These are phyloP conservation scores for Phytophthora nicotianae DNA, from an alignment of 352 stramenopile species.

Conservation along the genomic window DNA sequence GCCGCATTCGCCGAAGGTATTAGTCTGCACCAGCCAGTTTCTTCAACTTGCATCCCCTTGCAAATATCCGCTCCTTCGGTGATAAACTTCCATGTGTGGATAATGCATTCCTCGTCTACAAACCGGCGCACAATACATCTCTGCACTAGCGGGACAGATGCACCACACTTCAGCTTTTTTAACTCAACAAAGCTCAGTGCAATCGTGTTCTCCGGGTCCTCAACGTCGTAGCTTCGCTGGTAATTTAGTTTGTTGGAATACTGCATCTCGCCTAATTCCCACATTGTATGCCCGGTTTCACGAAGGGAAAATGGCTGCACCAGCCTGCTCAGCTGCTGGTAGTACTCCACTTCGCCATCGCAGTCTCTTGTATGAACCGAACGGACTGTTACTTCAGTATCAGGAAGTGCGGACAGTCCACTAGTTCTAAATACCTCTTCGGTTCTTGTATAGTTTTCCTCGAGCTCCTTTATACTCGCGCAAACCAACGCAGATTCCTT, in stretches of 20 bases:
- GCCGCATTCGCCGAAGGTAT: not conserved
- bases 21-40: constrained; percentile 37
- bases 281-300: not conserved
- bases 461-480: constrained; percentile 7
- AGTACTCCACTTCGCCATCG: constrained; percentile 8
- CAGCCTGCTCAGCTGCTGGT: not conserved
- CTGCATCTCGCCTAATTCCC: not conserved
- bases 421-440: constrained; percentile 9
- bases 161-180: not conserved
- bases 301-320: not conserved
- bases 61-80: not conserved
- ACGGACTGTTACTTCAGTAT: not conserved
- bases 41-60: constrained; percentile 18
- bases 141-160: not conserved
- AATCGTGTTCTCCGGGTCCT: not conserved
- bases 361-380: not conserved
- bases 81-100: constrained; percentile 16
- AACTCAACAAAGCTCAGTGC: not conserved
- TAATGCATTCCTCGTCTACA: constrained; percentile 28
- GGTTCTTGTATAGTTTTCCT: constrained; percentile 4
- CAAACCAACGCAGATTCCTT: not conserved
- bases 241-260: not conserved
- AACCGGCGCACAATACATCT: not conserved
- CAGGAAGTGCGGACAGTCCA: not conserved
- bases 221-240: not conserved